Evolutionary conservation across 768 basidiomycete genomes (phyloP).

Genomic region (Chlorophyllum brunneum): DNA sequence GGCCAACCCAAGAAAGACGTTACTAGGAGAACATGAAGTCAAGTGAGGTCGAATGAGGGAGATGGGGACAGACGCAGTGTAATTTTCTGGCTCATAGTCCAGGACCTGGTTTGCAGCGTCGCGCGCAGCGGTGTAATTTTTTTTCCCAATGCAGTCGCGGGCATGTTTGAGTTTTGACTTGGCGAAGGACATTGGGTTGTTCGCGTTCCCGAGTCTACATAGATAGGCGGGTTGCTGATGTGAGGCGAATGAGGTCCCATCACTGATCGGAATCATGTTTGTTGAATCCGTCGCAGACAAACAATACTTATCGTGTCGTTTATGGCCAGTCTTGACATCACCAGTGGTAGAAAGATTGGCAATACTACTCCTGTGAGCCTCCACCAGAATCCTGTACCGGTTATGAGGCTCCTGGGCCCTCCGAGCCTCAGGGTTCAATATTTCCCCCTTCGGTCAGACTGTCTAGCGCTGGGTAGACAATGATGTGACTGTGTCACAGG

Average conservation of each 20-base stretch:
- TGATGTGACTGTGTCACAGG: constrained; percentile 14
- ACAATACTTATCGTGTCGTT: no score
- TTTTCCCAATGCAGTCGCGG: constrained; percentile 70
- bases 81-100: constrained; percentile 77
- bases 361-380: no score
- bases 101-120: constrained; percentile 64
- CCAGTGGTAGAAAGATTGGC: no score
- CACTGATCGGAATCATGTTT: background rate
- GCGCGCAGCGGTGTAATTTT: constrained; percentile 67
- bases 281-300: no score
- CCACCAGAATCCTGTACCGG: no score
- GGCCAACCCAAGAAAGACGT: constrained; percentile 84
- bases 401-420: no score
- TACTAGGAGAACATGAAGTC: constrained; percentile 36
- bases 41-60: background rate
- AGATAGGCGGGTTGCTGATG: background rate
- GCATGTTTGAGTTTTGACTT: constrained; percentile 79
- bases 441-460: no score
- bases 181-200: constrained; percentile 47
- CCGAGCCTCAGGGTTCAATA: no score
- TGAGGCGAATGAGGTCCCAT: background rate
- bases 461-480: background rate
- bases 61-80: constrained; percentile 68
- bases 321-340: no score
- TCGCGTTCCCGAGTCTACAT: background rate